Evolutionary conservation across 768 basidiomycete species (phyloP), one percentile per base, ranked within the genome.

Genomic region (Trametes gibbosa): DNA sequence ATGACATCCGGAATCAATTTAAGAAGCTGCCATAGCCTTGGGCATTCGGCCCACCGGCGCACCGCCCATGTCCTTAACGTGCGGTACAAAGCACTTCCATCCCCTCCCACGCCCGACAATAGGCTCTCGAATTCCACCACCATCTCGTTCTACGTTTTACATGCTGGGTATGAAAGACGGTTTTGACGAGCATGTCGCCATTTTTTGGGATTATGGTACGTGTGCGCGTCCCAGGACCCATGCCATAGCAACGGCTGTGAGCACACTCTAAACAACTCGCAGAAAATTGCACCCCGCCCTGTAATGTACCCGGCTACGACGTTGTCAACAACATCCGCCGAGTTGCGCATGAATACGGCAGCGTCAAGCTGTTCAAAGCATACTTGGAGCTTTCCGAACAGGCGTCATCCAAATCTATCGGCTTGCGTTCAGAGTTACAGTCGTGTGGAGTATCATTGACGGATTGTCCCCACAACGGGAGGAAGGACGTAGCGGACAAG

Each of bases 341-440:
- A 25, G 65, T 82, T n/a, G 77, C 81, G 2, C 77, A 78, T 55
- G 54, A 72, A 3, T 83, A 77, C 63, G 83, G 83, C 45, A 74
- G 71, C 56, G 72, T 83, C 8, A 78, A 73, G 10, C 69, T 76
- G 0, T 84, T 85, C 72, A 83, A 80, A 63, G 82, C 81, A 4
- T 85, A 85, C 67, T 70, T 82, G 25, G 80, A 83, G 59, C 60
- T 81, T 17, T 74, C 81, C 13, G 74, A 78, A 3, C 72, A 71
- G 64, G 68, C 73, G 1, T 63, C 76, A 59, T 50, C 72, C 34
- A 75, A 77, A 62, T 75, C 76, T 19, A 66, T 71, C 19, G 58
- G 59, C 14, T 58, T 78, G 5, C 72, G 77, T 35, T 75, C 76
- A 23, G 77, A 82, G 52, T 66, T 84, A 1, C 79, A 82, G 57